Percentiles rank a stretch among this genome's conserved stretches.
These are phyloP conservation scores for Tetracladium marchalianum DNA, from an alignment of 495 filamentous ascomycete species.

Conservation along the genomic window DNA sequence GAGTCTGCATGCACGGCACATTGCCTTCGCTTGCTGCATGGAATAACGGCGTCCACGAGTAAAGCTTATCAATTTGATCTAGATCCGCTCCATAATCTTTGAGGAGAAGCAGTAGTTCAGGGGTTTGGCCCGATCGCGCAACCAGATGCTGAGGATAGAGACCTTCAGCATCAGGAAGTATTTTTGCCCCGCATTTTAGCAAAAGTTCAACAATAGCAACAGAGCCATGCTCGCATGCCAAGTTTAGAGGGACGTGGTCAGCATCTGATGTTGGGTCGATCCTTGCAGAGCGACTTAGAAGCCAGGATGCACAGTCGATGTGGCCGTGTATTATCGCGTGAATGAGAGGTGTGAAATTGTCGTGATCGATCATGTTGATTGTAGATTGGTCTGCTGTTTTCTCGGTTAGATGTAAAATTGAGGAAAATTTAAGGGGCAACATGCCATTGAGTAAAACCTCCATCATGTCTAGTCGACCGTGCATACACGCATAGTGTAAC, in stretches of 20 bases:
- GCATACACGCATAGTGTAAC: slow-evolving; percentile 92
- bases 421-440: neutral
- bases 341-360: slow-evolving; percentile 94
- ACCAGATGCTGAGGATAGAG: slow-evolving; percentile 97
- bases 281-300: slow-evolving; percentile 62
- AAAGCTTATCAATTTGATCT: slow-evolving; percentile 86
- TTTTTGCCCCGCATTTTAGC: slow-evolving; percentile 61
- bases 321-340: slow-evolving; percentile 86
- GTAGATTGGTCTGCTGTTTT: slow-evolving; percentile 40
- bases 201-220: slow-evolving; percentile 73
- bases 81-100: slow-evolving; percentile 84
- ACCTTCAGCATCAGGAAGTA: slow-evolving; percentile 89
- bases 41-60: slow-evolving; percentile 94
- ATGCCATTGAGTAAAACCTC: slow-evolving; percentile 53
- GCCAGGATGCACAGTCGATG: slow-evolving; percentile 61
- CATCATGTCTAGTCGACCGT: slow-evolving; percentile 81
- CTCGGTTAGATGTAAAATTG: neutral
- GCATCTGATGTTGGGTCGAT: slow-evolving; percentile 73
- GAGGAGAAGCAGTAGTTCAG: slow-evolving; percentile 66
- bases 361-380: slow-evolving; percentile 81
- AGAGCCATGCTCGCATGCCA: slow-evolving; percentile 89
- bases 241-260: slow-evolving; percentile 87
- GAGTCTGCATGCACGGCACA: slow-evolving; percentile 69
- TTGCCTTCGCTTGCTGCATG: slow-evolving; percentile 96
- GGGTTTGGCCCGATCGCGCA: slow-evolving; percentile 76